Percentiles rank a stretch among this genome's conserved stretches.
These are phyloP conservation scores for Aspergillus transmontanensis DNA, from an alignment of 2,329 filamentous ascomycete genomes.

Conservation along the genomic window DNA sequence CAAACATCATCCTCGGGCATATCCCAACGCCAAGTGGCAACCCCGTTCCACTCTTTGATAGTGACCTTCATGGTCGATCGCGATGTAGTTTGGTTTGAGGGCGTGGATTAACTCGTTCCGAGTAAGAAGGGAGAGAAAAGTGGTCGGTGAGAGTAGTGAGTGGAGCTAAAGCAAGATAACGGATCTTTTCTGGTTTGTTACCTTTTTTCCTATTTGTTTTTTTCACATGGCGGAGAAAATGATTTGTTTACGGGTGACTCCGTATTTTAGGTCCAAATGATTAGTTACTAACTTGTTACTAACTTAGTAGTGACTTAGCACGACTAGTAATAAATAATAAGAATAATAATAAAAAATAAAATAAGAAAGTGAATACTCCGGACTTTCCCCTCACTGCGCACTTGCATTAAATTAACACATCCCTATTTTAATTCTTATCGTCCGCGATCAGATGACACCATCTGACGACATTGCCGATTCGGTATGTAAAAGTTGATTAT, in stretches of 20 bases:
- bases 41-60: slow-evolving; percentile 88
- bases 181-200: slow-evolving; percentile 2
- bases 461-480: slow-evolving; percentile 10
- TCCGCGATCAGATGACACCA: slow-evolving; percentile 10
- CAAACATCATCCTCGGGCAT: slow-evolving; percentile 97
- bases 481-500: slow-evolving; percentile 33
- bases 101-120: slow-evolving; percentile 3
- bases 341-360: not conserved
- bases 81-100: not conserved
- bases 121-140: not conserved
- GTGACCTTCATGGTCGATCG: slow-evolving; percentile 81
- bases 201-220: not conserved
- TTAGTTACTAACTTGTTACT: not conserved
- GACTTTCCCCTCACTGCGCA: slow-evolving; percentile 1
- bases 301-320: not conserved
- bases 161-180: slow-evolving; percentile 17
- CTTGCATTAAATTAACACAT: not conserved
- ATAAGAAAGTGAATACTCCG: not conserved
- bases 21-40: slow-evolving; percentile 97
- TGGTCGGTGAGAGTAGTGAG: slow-evolving; percentile 2
- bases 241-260: slow-evolving; percentile 11
- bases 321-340: not conserved
- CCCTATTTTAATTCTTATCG: not conserved
- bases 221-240: slow-evolving; percentile 16
- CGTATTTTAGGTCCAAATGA: slow-evolving; percentile 12